phyloP scores from a whole-genome alignment of 2,329 filamentous ascomycete genomes.

The Diplocarpon rosae region DNA sequence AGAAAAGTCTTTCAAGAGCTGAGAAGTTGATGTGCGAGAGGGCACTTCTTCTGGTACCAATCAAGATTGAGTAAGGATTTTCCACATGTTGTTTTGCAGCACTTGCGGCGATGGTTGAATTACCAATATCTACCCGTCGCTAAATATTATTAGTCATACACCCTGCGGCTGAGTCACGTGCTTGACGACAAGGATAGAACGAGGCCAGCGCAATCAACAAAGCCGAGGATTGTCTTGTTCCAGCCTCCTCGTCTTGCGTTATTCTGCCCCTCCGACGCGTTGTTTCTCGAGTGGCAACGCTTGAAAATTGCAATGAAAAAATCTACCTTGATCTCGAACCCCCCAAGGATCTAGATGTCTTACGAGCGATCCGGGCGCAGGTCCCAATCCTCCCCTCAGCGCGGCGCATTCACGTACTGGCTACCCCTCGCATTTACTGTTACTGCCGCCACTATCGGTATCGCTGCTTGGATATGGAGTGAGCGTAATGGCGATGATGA shows the following conservation, averaged over 20 bases:
- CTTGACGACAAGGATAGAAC: slow-evolving; percentile 1
- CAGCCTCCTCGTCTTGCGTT: slow-evolving; percentile 13
- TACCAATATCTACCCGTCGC: slow-evolving; percentile 6
- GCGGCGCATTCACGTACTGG: slow-evolving; percentile 69
- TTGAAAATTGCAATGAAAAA: slow-evolving; percentile 16
- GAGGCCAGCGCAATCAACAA: slow-evolving; percentile 9
- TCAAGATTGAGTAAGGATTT: not conserved
- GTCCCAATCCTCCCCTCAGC: slow-evolving; percentile 38
- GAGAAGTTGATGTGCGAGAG: too few relatives aligned
- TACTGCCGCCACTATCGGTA: slow-evolving; percentile 73
- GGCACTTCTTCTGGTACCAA: too few relatives aligned
- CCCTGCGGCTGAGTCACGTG: slow-evolving; percentile 10
- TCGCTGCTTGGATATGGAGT: slow-evolving; percentile 90
- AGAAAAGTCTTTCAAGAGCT: too few relatives aligned
- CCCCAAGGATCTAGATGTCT: slow-evolving; percentile 38
- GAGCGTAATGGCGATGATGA: slow-evolving; percentile 60
- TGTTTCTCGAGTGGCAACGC: not conserved
- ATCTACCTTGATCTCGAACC: slow-evolving; percentile 8
- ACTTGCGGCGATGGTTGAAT: not conserved
- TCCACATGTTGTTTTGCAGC: not conserved
- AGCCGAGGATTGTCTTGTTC: slow-evolving; percentile 10
- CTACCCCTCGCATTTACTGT: slow-evolving; percentile 79
- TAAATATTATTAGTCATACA: slow-evolving; percentile 11
- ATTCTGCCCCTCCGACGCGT: not conserved
- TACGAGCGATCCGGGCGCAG: slow-evolving; percentile 33